Conservation (phyloP, 73 alveolate species). For the Durusdinium trenchii region DNA sequence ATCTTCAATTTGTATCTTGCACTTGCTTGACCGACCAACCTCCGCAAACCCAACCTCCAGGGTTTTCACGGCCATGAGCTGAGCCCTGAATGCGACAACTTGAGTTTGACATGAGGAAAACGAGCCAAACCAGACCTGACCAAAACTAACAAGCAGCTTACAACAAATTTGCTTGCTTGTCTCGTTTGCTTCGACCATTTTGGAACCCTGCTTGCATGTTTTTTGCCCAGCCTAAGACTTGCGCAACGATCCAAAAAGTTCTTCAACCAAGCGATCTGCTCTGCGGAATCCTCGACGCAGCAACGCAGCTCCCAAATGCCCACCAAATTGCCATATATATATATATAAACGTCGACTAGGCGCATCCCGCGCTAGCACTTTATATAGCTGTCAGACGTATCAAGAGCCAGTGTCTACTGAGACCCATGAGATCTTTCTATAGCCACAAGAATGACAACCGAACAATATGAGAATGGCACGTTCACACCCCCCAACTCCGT, state of each 20-base stretch:
- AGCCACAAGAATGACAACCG: too few relatives aligned
- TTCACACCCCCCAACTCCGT: neutral
- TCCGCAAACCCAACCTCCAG: slow-evolving; percentile 4
- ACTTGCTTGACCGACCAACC: too few relatives aligned
- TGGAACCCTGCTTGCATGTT: too few relatives aligned
- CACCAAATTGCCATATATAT: too few relatives aligned
- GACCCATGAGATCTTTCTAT: too few relatives aligned
- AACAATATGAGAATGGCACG: too few relatives aligned
- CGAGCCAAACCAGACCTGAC: neutral
- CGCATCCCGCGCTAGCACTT: neutral
- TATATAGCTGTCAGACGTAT: neutral
- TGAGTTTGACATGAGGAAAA: neutral
- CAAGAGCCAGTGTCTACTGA: too few relatives aligned
- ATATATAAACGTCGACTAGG: too few relatives aligned
- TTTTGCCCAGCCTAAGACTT: slow-evolving; percentile 6
- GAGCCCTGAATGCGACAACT: slow-evolving; percentile 25
- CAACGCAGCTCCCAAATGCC: neutral
- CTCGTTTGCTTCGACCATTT: neutral
- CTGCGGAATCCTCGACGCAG: slow-evolving; percentile 57
- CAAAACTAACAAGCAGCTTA: neutral
- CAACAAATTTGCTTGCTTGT: neutral
- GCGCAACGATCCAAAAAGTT: slow-evolving; percentile 77
- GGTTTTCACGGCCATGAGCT: slow-evolving; percentile 86
- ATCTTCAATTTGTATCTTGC: too few relatives aligned
- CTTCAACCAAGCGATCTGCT: slow-evolving; percentile 88